phyloP scores from a whole-genome alignment of 225 moss, liverwort and hornwort species.

The Sphagnum tenellum region DNA sequence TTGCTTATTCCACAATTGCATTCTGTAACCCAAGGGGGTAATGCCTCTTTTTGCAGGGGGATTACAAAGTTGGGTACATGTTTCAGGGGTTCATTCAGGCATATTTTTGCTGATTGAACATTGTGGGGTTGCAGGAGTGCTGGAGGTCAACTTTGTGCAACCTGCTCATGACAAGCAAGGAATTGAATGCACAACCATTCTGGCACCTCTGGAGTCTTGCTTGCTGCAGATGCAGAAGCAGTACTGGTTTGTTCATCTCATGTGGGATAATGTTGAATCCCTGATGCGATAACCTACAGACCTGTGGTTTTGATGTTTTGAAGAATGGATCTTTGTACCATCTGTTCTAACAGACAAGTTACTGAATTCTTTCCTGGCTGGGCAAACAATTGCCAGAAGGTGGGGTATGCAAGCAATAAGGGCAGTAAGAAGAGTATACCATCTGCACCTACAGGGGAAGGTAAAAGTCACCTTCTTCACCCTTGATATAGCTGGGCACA shows the following conservation, averaged over 20 bases:
- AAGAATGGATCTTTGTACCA: too few species aligned
- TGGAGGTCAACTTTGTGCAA: constrained; percentile 90
- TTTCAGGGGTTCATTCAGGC: too few species aligned
- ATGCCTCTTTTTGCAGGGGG: too few species aligned
- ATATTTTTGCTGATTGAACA: too few species aligned
- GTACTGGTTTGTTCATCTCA: constrained; percentile 34
- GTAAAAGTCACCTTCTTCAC: constrained; percentile 1
- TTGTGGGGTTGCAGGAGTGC: constrained; percentile 29
- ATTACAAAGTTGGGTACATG: neutral
- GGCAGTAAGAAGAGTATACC: constrained; percentile 33
- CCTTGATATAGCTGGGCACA: too few species aligned
- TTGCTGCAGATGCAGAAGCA: constrained; percentile 82
- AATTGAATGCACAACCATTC: constrained; percentile 73
- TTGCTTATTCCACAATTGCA: too few species aligned
- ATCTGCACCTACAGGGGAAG: constrained; percentile 27
- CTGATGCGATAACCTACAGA: too few species aligned
- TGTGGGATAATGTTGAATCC: too few species aligned
- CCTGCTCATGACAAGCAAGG: constrained; percentile 95
- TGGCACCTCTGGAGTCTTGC: constrained; percentile 56
- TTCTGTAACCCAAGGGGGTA: too few species aligned
- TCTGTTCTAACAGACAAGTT: too few species aligned
- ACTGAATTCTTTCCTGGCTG: constrained; percentile 4
- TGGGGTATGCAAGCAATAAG: constrained; percentile 45
- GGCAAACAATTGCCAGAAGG: constrained; percentile 41
- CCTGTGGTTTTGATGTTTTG: too few species aligned